A percentile compares a stretch with the other conserved stretches of the same genome.
phyloP scores from a whole-genome alignment of 495 filamentous ascomycete genomes.

The Aspergillus coremiiformis region DNA sequence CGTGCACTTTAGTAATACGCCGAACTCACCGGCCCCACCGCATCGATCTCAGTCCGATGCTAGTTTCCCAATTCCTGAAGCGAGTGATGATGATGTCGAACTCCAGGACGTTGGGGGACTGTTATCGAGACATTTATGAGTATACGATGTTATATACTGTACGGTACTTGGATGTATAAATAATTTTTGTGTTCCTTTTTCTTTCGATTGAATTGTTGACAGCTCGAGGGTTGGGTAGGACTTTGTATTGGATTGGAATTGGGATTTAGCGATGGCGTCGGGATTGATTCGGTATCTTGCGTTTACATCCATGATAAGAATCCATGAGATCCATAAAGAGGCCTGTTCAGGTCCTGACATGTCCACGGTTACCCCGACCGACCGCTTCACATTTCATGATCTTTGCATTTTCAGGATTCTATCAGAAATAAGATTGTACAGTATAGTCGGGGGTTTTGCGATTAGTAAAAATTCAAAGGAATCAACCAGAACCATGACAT shows the following conservation, averaged over 20 bases:
- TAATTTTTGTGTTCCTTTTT: not conserved
- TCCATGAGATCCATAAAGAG: too few relatives aligned
- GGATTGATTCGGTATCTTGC: not conserved
- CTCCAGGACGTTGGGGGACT: slow-evolving; percentile 51
- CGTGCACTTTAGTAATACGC: slow-evolving; percentile 18
- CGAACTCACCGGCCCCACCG: slow-evolving; percentile 14
- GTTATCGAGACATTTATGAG: slow-evolving; percentile 20
- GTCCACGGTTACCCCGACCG: not conserved
- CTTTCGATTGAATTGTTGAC: not conserved
- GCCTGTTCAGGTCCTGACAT: too few relatives aligned
- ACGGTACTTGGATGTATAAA: not conserved
- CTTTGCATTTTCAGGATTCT: not conserved
- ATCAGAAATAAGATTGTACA: not conserved
- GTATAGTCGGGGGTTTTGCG: slow-evolving; percentile 1
- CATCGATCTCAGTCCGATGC: slow-evolving; percentile 21
- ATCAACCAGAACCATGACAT: slow-evolving; percentile 13
- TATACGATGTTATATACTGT: not conserved
- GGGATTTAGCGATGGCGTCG: slow-evolving; percentile 7
- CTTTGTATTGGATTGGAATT: not conserved
- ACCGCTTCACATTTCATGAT: not conserved
- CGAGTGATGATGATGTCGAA: slow-evolving; percentile 24
- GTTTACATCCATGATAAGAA: too few relatives aligned
- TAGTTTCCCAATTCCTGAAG: slow-evolving; percentile 15
- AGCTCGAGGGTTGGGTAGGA: not conserved
- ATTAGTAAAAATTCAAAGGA: slow-evolving; percentile 3